These are phyloP conservation scores for Pseudevernia furfuracea DNA, from an alignment of 495 filamentous ascomycete species.

Conservation along the genomic window DNA sequence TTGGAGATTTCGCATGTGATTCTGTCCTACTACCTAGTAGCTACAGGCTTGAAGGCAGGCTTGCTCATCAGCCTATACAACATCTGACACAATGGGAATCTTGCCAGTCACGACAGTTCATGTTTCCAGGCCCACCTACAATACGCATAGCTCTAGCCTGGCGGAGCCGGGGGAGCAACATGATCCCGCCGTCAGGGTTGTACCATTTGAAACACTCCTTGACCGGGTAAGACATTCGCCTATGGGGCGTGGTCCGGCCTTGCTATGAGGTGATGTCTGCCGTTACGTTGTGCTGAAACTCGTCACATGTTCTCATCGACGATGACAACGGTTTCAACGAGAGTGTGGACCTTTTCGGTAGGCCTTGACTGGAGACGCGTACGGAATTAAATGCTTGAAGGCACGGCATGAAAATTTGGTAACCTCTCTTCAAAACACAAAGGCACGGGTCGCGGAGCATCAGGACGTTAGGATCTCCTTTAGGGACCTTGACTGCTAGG, in stretches of 20 bases:
- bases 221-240: neutral
- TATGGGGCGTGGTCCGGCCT: neutral
- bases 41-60: neutral
- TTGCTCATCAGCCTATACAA: neutral
- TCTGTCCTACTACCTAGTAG: neutral
- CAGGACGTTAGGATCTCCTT: neutral
- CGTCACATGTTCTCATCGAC: neutral
- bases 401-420: neutral
- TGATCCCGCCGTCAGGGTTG: neutral
- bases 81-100: neutral
- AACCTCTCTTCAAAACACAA: neutral
- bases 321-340: neutral
- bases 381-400: neutral
- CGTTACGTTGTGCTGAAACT: neutral
- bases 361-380: constrained; percentile 1
- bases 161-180: neutral
- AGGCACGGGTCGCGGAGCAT: neutral
- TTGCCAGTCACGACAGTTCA: neutral
- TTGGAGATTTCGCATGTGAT: neutral
- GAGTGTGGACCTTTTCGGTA: neutral
- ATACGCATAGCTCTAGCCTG: neutral
- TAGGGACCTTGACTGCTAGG: neutral
- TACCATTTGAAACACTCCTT: neutral
- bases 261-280: neutral
- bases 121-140: too few species aligned